A percentile compares a stretch with the other conserved stretches of the same genome.
phyloP scores from a whole-genome alignment of 2,329 filamentous ascomycete genomes.

The Orbilia ellipsospora region DNA sequence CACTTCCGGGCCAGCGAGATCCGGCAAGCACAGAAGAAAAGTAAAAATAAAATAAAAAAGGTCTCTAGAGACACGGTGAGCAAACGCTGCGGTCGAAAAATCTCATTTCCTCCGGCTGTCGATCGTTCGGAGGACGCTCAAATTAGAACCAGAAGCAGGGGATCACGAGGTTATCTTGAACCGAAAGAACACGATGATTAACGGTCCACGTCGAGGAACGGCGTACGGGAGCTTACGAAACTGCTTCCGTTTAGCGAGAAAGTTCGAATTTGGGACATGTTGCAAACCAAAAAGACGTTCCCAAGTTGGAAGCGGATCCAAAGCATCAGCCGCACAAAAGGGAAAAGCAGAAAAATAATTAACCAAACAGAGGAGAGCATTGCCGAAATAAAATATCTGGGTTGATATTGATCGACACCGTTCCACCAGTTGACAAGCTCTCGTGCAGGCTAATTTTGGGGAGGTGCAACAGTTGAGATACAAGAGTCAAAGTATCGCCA shows the following conservation, averaged over 20 bases:
- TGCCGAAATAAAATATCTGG: conserved; percentile 39
- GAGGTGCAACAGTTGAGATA: conserved; percentile 33
- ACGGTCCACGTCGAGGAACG: conserved; percentile 20
- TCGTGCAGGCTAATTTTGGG: conserved; percentile 52
- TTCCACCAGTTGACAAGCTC: conserved; percentile 51
- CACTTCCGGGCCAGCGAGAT: conserved; percentile 25
- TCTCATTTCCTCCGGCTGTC: conserved; percentile 54
- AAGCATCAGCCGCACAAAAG: conserved; percentile 46
- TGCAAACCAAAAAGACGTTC: conserved; percentile 21
- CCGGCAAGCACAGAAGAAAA: conserved; percentile 9
- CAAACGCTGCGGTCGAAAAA: conserved; percentile 30
- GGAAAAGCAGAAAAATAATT: conserved; percentile 14
- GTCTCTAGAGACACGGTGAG: background rate
- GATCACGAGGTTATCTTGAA: conserved; percentile 52
- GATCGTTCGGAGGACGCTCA: conserved; percentile 51
- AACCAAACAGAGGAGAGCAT: conserved; percentile 48
- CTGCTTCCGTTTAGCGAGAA: conserved; percentile 18
- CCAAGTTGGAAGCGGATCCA: conserved; percentile 43
- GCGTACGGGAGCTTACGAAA: conserved; percentile 43
- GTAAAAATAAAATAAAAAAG: background rate
- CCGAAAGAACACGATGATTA: conserved; percentile 45
- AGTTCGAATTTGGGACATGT: conserved; percentile 27
- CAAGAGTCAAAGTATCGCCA: conserved; percentile 25
- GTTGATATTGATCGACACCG: conserved; percentile 49
- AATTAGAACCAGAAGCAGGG: conserved; percentile 54